Percentiles rank a stretch among this genome's conserved stretches.
These are phyloP conservation scores for Cokeromyces recurvatus DNA, from an alignment of 371 early-diverging fungal species.

Conservation along the genomic window DNA sequence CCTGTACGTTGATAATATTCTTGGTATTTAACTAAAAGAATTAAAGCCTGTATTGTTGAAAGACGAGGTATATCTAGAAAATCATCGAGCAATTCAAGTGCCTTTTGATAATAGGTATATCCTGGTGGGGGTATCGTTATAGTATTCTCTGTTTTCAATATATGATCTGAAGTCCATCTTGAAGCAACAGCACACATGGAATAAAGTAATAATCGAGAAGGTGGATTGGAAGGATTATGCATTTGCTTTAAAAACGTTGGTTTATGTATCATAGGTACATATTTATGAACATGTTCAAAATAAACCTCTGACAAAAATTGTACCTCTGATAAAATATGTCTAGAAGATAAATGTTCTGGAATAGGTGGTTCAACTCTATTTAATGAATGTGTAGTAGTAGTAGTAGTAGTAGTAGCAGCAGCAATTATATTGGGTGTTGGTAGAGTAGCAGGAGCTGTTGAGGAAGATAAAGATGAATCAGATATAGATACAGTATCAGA, in stretches of 20 bases:
- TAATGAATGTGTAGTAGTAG: neutral
- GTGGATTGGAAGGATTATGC: slow-evolving; percentile 32
- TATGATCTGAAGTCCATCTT: slow-evolving; percentile 28
- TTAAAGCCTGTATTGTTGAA: slow-evolving; percentile 66
- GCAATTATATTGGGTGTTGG: too few relatives aligned
- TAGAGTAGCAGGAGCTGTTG: slow-evolving; percentile 1
- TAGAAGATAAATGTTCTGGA: slow-evolving; percentile 12
- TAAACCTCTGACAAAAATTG: slow-evolving; percentile 34
- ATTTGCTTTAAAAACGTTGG: slow-evolving; percentile 49
- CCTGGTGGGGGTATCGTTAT: slow-evolving; percentile 17
- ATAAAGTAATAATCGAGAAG: slow-evolving; percentile 50
- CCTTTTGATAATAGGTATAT: slow-evolving; percentile 32
- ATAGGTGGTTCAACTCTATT: slow-evolving; percentile 10
- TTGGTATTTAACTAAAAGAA: slow-evolving; percentile 68
- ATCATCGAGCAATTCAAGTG: slow-evolving; percentile 57
- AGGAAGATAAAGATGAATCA: slow-evolving; percentile 16
- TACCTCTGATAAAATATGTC: slow-evolving; percentile 6
- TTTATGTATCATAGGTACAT: slow-evolving; percentile 56
- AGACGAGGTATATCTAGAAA: slow-evolving; percentile 61
- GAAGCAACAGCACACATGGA: slow-evolving; percentile 59
- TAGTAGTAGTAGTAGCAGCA: neutral
- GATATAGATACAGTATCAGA: slow-evolving; percentile 12
- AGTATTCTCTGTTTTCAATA: neutral
- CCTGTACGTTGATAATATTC: slow-evolving; percentile 45
- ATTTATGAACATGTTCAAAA: slow-evolving; percentile 55